phyloP scores from a whole-genome alignment of 75 land plant genomes.

The Pinus tabuliformis region DNA sequence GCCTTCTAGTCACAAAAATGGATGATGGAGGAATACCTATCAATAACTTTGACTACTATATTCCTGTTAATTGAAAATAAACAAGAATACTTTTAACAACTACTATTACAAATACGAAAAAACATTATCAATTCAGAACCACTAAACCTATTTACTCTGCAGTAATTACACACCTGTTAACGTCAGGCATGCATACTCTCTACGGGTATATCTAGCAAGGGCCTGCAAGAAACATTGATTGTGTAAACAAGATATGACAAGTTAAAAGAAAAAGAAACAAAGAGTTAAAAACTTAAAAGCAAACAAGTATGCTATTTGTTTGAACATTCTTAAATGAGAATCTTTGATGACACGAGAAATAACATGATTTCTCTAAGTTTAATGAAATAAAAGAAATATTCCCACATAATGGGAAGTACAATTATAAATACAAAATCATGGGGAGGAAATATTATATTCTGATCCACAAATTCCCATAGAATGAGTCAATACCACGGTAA shows the following conservation, averaged over 20 bases:
- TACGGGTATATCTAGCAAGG: slow-evolving; percentile 57
- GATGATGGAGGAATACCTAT: too few relatives aligned
- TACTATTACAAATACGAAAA: neutral
- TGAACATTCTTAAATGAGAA: neutral
- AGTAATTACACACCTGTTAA: slow-evolving; percentile 46
- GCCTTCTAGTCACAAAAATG: too few relatives aligned
- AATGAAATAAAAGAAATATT: neutral
- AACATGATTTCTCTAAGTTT: neutral
- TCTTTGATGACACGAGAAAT: neutral
- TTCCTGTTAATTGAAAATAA: too few relatives aligned
- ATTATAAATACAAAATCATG: too few relatives aligned
- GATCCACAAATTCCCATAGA: too few relatives aligned
- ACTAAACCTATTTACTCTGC: neutral
- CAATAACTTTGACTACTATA: too few relatives aligned
- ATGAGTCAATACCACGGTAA: too few relatives aligned
- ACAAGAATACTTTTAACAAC: too few relatives aligned
- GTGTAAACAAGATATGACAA: too few relatives aligned
- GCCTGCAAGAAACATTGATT: slow-evolving; percentile 29
- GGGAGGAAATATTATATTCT: too few relatives aligned
- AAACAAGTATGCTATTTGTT: neutral
- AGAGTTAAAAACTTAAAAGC: neutral
- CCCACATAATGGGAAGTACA: too few relatives aligned
- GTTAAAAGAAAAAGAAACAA: neutral
- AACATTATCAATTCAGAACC: neutral
- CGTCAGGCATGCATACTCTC: slow-evolving; percentile 53